Evolutionary conservation across 228 moss, liverwort and hornwort species (phyloP), one percentile per base, ranked within the genome.

Genomic region (Sphagnum magellanicum): DNA sequence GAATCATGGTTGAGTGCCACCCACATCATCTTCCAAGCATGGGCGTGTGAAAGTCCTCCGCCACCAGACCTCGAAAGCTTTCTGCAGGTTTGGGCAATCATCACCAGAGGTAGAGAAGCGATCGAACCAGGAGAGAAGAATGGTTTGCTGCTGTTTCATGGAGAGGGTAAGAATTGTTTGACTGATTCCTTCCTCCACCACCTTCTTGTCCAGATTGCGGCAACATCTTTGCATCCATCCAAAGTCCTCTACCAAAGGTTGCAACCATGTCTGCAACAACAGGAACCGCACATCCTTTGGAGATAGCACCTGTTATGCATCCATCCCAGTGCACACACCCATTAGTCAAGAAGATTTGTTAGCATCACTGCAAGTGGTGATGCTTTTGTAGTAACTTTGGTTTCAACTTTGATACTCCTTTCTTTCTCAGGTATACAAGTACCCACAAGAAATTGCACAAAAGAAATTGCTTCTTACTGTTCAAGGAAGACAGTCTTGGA

Each of bases 21-120:
- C 60, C 59, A 4, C n/a, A 9, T 75, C 81, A 15, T 83, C 89
- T 47, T 90, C 92, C 12, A 84, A 72, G 50, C 71, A 74, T 48
- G 92, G 82, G 11, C 84, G 85, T 53, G 84, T 74, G 69, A 92
- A 92, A 68, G 88, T 92, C 70, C 92, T 77, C 60, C 92, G 86
- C 92, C 92, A 92, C 92, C 92, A 92, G 14, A 92, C 92, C 68
- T 92, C 92, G 6, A 92, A 92, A 5, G 92, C 92, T 74, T 90
- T 92, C 64, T 90, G 90, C 73, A 92, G 71, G 69, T 92, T 92
- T 10, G 92, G 92, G 62, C 92, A 92, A 49, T 92, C 92, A 59
- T 92, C 92, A 32, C 92, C 92, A 49, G 77, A 82, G 70, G 68
- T 83, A 4, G 90, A 90, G 68, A 92, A 92, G 0, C 92, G 88